These are phyloP conservation scores for Didymella arachidicola DNA, from an alignment of 2,329 filamentous ascomycete genomes.

Conservation along the genomic window DNA sequence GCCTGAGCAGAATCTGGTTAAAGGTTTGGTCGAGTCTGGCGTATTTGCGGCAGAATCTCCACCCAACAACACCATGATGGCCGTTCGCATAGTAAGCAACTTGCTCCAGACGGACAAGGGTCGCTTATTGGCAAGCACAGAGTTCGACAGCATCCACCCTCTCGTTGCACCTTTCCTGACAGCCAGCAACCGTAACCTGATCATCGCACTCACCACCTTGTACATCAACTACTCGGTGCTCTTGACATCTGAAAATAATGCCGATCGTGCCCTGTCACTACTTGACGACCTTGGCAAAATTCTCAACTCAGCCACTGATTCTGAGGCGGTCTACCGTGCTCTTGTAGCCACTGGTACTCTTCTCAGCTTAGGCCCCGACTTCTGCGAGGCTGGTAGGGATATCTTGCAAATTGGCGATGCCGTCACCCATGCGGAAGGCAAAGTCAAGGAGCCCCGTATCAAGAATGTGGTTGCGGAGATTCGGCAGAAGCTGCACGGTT, in stretches of 20 bases:
- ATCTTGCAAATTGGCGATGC: constrained; percentile 61
- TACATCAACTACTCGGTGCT: constrained; percentile 87
- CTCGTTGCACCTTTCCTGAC: constrained; percentile 69
- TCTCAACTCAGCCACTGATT: constrained; percentile 72
- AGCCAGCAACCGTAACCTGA: constrained; percentile 75
- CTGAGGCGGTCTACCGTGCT: constrained; percentile 82
- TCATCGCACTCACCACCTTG: constrained; percentile 81
- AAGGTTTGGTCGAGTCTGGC: constrained; percentile 64
- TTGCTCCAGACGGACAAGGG: constrained; percentile 80
- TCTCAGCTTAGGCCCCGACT: constrained; percentile 66
- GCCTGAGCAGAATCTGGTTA: constrained; percentile 65
- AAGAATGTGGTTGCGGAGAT: constrained; percentile 69
- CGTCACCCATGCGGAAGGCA: constrained; percentile 58
- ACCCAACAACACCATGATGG: constrained; percentile 88
- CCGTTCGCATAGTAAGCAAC: constrained; percentile 80
- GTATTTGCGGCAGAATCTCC: constrained; percentile 66
- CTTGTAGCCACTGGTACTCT: constrained; percentile 86
- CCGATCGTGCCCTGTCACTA: constrained; percentile 61
- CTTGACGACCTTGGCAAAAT: constrained; percentile 70
- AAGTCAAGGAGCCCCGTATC: constrained; percentile 67
- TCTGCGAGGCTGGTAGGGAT: constrained; percentile 65
- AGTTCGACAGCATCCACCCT: constrained; percentile 67
- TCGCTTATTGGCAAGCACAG: constrained; percentile 63
- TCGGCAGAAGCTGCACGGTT: constrained; percentile 54
- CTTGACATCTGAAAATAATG: constrained; percentile 60